phyloP scores from a whole-genome alignment of 257 asterid genomes.

The Knoxia roxburghii region DNA sequence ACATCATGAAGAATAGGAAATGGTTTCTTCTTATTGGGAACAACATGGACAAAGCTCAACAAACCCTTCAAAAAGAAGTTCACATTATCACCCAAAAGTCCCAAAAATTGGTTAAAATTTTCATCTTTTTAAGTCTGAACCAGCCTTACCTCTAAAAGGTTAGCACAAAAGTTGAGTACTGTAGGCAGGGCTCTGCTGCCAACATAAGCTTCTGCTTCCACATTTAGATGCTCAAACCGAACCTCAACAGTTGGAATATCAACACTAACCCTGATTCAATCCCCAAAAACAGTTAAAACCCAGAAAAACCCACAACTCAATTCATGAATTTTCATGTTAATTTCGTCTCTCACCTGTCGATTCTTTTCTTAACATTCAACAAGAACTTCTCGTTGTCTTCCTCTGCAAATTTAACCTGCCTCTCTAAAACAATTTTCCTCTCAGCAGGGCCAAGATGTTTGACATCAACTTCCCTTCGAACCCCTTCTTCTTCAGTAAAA shows the following conservation, averaged over 20 bases:
- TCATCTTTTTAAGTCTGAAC: too few species aligned
- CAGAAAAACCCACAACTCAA: not conserved
- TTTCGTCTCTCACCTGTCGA: slow-evolving; percentile 41
- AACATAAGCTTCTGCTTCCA: slow-evolving; percentile 76
- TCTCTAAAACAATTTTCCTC: slow-evolving; percentile 57
- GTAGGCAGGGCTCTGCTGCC: slow-evolving; percentile 91
- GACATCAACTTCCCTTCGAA: slow-evolving; percentile 50
- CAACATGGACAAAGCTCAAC: slow-evolving; percentile 47
- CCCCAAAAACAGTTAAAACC: not conserved
- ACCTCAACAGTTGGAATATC: slow-evolving; percentile 78
- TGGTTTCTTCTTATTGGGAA: slow-evolving; percentile 66
- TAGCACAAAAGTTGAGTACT: slow-evolving; percentile 53
- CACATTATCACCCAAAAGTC: too few species aligned
- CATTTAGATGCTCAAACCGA: slow-evolving; percentile 62
- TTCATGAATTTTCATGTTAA: not conserved
- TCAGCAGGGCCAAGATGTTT: slow-evolving; percentile 57
- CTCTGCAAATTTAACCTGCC: slow-evolving; percentile 58
- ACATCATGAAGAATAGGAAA: slow-evolving; percentile 68
- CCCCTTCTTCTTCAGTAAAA: slow-evolving; percentile 48
- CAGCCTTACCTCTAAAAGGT: slow-evolving; percentile 73
- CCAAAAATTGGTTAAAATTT: not conserved
- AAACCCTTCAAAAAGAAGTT: slow-evolving; percentile 40
- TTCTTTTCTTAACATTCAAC: slow-evolving; percentile 57
- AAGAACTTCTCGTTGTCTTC: slow-evolving; percentile 81
- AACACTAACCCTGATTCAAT: slow-evolving; percentile 64